Evolutionary conservation across 768 basidiomycete species (phyloP).

Genomic region (Clitopilus hobsonii): DNA sequence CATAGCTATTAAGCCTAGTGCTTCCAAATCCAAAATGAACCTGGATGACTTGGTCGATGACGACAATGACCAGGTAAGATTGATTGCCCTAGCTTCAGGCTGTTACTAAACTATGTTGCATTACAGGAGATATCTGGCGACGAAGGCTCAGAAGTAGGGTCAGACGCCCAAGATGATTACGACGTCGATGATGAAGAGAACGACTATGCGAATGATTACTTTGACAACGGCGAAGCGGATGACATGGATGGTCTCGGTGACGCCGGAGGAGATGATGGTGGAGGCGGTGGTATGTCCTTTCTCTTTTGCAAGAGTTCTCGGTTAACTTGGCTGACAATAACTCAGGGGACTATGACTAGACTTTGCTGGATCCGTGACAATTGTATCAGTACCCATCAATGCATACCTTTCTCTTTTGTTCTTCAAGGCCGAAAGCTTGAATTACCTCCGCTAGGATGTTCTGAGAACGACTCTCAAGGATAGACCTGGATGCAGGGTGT

Average conservation of each 20-base stretch:
- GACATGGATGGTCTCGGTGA: constrained; percentile 76
- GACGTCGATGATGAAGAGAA: constrained; percentile 87
- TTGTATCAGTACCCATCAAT: no score
- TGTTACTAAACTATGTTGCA: background rate
- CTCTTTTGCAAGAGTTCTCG: background rate
- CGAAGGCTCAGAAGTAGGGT: constrained; percentile 64
- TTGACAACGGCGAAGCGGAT: constrained; percentile 84
- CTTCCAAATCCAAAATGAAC: constrained; percentile 42
- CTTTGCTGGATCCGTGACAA: no score
- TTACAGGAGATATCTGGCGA: constrained; percentile 65
- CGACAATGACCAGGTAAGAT: constrained; percentile 49
- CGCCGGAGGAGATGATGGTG: constrained; percentile 64
- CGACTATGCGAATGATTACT: constrained; percentile 88
- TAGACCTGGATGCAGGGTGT: no score
- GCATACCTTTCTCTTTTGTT: no score
- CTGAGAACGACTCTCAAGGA: no score
- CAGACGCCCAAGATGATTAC: constrained; percentile 79
- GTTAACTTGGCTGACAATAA: no score
- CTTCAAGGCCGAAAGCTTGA: no score
- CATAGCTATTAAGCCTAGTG: constrained; percentile 23
- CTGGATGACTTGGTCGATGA: constrained; percentile 68
- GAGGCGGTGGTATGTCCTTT: constrained; percentile 36
- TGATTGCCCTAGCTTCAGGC: background rate
- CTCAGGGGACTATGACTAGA: background rate
- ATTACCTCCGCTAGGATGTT: no score